Conservation (phyloP, 495 filamentous ascomycete genomes). For the Coniosporium apollinis region DNA sequence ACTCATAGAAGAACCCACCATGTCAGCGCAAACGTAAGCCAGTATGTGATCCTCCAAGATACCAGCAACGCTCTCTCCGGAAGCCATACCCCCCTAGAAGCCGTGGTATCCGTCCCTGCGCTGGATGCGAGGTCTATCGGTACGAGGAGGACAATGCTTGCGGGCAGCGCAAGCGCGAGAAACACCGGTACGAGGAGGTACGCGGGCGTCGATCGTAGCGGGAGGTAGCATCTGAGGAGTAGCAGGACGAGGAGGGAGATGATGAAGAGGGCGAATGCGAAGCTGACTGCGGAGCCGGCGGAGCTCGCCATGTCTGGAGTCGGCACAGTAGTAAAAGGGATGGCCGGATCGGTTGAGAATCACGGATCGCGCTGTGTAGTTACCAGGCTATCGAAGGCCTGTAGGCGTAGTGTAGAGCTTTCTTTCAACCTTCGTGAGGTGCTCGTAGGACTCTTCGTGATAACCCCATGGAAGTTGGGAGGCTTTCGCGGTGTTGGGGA, state of each 20-base stretch:
- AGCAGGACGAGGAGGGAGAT: slow-evolving; percentile 65
- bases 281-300: slow-evolving; percentile 56
- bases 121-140: slow-evolving; percentile 91
- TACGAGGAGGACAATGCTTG: slow-evolving; percentile 84
- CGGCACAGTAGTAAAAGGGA: no score
- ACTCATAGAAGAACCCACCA: slow-evolving; percentile 36
- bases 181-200: slow-evolving; percentile 88
- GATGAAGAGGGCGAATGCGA: slow-evolving; percentile 46
- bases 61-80: slow-evolving; percentile 57
- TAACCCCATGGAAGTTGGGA: no score
- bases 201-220: slow-evolving; percentile 74
- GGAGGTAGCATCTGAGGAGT: slow-evolving; percentile 73
- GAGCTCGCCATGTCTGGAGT: slow-evolving; percentile 17
- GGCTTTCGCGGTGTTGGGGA: no score
- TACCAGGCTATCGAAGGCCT: no score
- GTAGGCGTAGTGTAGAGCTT: no score
- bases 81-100: slow-evolving; percentile 47
- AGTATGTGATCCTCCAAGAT: slow-evolving; percentile 86
- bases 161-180: slow-evolving; percentile 79
- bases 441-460: no score
- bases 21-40: slow-evolving; percentile 87
- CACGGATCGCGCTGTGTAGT: no score
- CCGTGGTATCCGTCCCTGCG: slow-evolving; percentile 47
- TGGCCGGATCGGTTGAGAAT: no score
- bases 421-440: no score